A percentile compares a stretch with the other conserved stretches of the same genome.
These are phyloP conservation scores for Pichia californica DNA, from an alignment of 805 yeast species.

Conservation along the genomic window DNA sequence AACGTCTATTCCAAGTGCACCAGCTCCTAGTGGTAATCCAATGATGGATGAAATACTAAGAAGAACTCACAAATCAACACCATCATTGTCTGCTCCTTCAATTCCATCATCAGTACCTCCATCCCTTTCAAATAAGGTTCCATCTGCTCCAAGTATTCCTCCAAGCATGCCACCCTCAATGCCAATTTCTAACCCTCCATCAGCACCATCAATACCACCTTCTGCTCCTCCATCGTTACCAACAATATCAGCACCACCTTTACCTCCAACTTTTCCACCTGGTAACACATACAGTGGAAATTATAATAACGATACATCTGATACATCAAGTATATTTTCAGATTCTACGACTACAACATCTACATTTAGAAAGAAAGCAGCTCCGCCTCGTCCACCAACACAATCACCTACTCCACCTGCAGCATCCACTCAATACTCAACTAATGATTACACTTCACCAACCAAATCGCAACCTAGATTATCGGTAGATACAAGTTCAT, in stretches of 20 bases:
- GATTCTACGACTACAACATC: constrained; percentile 7
- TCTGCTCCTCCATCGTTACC: constrained; percentile 18
- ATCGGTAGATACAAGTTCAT: constrained; percentile 20
- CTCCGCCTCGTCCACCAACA: constrained; percentile 33
- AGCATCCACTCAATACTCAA: too few species aligned
- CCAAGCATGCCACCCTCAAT: constrained; percentile 19
- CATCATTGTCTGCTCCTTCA: constrained; percentile 9
- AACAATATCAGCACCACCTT: constrained; percentile 19
- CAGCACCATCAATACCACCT: constrained; percentile 22
- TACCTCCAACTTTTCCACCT: constrained; percentile 7
- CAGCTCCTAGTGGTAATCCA: constrained; percentile 17
- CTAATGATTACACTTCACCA: neutral
- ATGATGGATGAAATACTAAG: constrained; percentile 11
- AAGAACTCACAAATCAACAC: constrained; percentile 7
- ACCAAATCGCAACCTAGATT: constrained; percentile 6
- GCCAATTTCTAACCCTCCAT: constrained; percentile 18
- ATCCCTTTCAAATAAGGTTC: too few species aligned
- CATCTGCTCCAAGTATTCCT: too few species aligned
- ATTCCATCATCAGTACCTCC: constrained; percentile 15
- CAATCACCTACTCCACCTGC: constrained; percentile 17
- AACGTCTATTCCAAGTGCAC: constrained; percentile 14
- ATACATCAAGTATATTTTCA: constrained; percentile 8
- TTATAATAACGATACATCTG: neutral
- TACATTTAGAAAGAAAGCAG: constrained; percentile 9
- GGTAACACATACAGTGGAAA: neutral